Evolutionary conservation across 1,139 yeast species (phyloP).

Genomic region (Protomyces gravidus): DNA sequence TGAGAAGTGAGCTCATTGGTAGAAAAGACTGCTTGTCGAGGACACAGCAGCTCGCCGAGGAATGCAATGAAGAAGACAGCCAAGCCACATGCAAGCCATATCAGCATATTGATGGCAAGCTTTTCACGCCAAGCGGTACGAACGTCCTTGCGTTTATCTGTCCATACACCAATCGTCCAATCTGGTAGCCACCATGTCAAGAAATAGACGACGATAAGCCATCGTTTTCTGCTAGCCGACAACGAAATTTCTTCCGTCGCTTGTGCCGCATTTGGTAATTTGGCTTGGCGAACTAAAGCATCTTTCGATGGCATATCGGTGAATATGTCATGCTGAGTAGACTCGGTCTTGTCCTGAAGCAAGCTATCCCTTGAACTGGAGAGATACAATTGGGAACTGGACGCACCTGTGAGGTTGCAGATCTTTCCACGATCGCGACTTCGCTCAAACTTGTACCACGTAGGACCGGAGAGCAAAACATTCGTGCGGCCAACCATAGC

Average conservation of each 20-base stretch:
- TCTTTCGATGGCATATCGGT: not conserved
- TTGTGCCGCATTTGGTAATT: not conserved
- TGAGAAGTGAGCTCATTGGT: conserved; percentile 40
- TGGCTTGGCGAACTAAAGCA: not conserved
- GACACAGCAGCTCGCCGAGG: conserved; percentile 45
- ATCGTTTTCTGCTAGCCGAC: conserved; percentile 38
- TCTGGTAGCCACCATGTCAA: conserved; percentile 46
- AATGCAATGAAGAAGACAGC: conserved; percentile 44
- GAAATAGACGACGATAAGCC: conserved; percentile 44
- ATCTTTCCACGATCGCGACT: not conserved
- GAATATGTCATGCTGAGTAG: not conserved
- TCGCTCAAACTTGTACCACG: conserved; percentile 30
- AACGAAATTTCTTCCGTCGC: not conserved
- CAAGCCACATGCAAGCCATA: conserved; percentile 43
- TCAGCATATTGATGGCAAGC: conserved; percentile 44
- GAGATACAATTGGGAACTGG: not conserved
- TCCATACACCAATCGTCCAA: conserved; percentile 38
- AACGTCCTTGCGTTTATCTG: conserved; percentile 42
- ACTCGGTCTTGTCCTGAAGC: not conserved
- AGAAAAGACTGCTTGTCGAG: conserved; percentile 43
- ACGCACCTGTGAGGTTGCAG: not conserved
- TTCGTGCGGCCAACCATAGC: conserved; percentile 45
- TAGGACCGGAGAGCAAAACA: conserved; percentile 44
- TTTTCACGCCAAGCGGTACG: conserved; percentile 47
- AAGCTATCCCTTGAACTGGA: not conserved